Conservation (phyloP, 805 yeast species). For the Lipomyces orientalis region DNA sequence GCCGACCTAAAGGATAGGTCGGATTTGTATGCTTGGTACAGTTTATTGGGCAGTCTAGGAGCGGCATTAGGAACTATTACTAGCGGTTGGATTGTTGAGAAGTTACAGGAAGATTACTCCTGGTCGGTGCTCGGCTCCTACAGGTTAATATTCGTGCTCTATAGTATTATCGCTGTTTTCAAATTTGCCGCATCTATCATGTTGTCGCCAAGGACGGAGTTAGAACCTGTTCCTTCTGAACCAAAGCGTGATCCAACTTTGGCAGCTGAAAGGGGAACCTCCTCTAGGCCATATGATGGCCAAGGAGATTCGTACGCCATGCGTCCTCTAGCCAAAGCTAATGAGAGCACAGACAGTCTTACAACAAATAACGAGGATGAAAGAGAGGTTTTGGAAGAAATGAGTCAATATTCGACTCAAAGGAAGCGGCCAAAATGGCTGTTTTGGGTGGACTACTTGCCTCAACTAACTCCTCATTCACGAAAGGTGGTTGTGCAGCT, state of each 20-base stretch:
- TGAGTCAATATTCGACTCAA: slow-evolving; percentile 12
- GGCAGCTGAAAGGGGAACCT: slow-evolving; percentile 35
- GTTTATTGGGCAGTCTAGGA: slow-evolving; percentile 55
- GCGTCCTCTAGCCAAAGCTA: background rate
- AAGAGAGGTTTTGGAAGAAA: slow-evolving; percentile 22
- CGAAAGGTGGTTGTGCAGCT: slow-evolving; percentile 40
- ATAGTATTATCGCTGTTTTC: slow-evolving; percentile 39
- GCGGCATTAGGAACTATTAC: slow-evolving; percentile 79
- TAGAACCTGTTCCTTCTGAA: slow-evolving; percentile 38
- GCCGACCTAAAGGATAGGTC: slow-evolving; percentile 52
- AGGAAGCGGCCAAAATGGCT: slow-evolving; percentile 20
- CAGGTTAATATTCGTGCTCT: slow-evolving; percentile 34
- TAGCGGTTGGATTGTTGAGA: slow-evolving; percentile 74
- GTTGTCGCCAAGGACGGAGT: slow-evolving; percentile 61
- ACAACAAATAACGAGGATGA: slow-evolving; percentile 20
- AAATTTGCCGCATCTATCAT: slow-evolving; percentile 59
- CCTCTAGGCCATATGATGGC: background rate
- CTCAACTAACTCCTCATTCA: slow-evolving; percentile 19
- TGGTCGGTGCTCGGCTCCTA: slow-evolving; percentile 26
- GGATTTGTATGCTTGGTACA: slow-evolving; percentile 65
- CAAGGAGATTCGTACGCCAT: background rate
- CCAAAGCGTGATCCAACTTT: slow-evolving; percentile 35
- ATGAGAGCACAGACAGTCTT: slow-evolving; percentile 1
- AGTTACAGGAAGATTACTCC: slow-evolving; percentile 45
- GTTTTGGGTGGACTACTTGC: slow-evolving; percentile 25